phyloP scores from a whole-genome alignment of 257 asterid genomes.

The Nicotiana knightiana region DNA sequence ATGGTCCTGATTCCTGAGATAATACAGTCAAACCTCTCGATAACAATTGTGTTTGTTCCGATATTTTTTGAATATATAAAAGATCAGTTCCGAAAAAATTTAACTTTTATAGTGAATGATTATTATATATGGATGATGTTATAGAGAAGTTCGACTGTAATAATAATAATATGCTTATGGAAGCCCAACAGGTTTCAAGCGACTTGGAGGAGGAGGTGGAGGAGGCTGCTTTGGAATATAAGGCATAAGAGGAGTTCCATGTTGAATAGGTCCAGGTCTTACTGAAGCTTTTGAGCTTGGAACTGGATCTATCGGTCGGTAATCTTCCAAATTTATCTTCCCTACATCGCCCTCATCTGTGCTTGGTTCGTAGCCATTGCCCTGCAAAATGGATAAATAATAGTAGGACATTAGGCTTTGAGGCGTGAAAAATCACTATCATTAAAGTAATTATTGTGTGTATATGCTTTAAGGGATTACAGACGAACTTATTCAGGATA shows the following conservation, averaged over 20 bases:
- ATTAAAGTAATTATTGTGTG: too few relatives aligned
- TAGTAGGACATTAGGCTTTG: too few relatives aligned
- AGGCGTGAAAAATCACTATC: too few relatives aligned
- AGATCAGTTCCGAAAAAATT: too few relatives aligned
- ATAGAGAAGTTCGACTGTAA: too few relatives aligned
- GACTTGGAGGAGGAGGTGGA: slow-evolving; percentile 39
- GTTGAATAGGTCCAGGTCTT: slow-evolving; percentile 74
- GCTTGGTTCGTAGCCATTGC: neutral
- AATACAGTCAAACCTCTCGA: too few relatives aligned
- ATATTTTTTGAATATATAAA: too few relatives aligned
- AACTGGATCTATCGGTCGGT: slow-evolving; percentile 63
- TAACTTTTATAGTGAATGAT: too few relatives aligned
- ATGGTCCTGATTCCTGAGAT: neutral
- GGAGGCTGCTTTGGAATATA: slow-evolving; percentile 55
- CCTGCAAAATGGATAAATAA: slow-evolving; percentile 19
- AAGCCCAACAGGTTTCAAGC: neutral
- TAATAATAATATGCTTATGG: neutral
- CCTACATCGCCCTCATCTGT: slow-evolving; percentile 3
- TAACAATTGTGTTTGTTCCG: too few relatives aligned
- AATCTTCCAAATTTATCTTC: slow-evolving; percentile 46
- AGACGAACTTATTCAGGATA: too few relatives aligned
- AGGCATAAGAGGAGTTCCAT: slow-evolving; percentile 82
- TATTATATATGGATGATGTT: too few relatives aligned
- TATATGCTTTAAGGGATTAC: too few relatives aligned
- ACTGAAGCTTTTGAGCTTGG: slow-evolving; percentile 70